A percentile compares a stretch with the other conserved stretches of the same genome.
These are phyloP conservation scores for Linum tenue DNA, from an alignment of 345 rosid species.

Conservation along the genomic window DNA sequence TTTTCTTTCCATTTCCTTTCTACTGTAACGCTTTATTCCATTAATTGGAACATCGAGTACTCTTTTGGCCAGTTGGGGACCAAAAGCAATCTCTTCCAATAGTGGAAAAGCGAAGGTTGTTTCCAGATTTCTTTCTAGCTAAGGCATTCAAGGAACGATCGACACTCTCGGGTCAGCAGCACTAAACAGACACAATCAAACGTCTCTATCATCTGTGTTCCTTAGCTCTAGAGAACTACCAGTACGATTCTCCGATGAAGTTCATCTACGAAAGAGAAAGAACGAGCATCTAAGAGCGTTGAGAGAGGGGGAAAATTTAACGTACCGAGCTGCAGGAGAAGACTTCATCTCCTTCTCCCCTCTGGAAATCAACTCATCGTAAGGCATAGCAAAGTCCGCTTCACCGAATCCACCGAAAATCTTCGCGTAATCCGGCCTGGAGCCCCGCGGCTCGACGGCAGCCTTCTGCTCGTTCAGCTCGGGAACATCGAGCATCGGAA, in stretches of 20 bases:
- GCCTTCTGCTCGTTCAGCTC: slow-evolving; percentile 45
- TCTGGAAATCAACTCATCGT: slow-evolving; percentile 42
- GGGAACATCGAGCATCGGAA: slow-evolving; percentile 78
- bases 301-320: background rate
- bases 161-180: too few relatives aligned
- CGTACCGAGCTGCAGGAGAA: slow-evolving; percentile 28
- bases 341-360: slow-evolving; percentile 22
- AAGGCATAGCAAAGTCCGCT: slow-evolving; percentile 41
- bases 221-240: background rate
- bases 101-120: background rate
- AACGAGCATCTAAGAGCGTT: background rate
- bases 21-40: background rate
- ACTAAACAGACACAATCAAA: too few relatives aligned
- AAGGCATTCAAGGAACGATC: too few relatives aligned
- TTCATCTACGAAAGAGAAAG: background rate
- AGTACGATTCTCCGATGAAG: background rate
- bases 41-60: background rate
- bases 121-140: background rate
- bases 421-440: slow-evolving; percentile 60
- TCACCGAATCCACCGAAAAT: slow-evolving; percentile 63
- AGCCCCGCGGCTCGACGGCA: slow-evolving; percentile 42
- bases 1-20: too few relatives aligned
- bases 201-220: too few relatives aligned
- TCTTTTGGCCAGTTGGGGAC: background rate
- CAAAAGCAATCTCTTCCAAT: background rate